These are phyloP conservation scores for Linum usitatissimum DNA, from an alignment of 345 rosid genomes.

Conservation along the genomic window DNA sequence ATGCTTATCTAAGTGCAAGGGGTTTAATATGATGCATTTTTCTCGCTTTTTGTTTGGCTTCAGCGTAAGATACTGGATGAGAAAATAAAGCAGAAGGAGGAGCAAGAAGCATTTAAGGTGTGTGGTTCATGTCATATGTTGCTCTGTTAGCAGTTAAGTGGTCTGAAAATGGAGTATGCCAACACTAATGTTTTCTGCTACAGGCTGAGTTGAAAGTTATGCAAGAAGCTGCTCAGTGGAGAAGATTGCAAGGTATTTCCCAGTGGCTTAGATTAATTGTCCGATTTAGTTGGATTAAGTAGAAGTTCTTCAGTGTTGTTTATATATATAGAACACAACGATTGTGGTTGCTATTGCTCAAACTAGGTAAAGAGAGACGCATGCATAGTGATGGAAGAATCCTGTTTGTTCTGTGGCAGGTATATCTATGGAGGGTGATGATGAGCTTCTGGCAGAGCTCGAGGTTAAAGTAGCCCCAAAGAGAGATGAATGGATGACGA, in stretches of 20 bases:
- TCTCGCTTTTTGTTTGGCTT: constrained; percentile 14
- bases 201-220: constrained; percentile 72
- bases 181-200: constrained; percentile 8
- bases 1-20: too few relatives aligned
- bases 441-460: constrained; percentile 58
- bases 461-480: constrained; percentile 56
- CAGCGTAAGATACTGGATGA: constrained; percentile 85
- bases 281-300: neutral
- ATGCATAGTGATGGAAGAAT: constrained; percentile 10
- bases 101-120: constrained; percentile 79
- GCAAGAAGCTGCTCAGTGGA: constrained; percentile 93
- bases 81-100: constrained; percentile 79
- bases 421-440: constrained; percentile 93
- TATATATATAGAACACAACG: too few relatives aligned
- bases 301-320: neutral
- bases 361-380: neutral
- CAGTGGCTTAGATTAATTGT: neutral
- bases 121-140: constrained; percentile 15
- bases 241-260: constrained; percentile 72
- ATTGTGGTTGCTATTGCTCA: too few relatives aligned
- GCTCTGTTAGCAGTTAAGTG: neutral
- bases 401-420: constrained; percentile 33
- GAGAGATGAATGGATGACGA: constrained; percentile 99
- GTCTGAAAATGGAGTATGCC: constrained; percentile 6
- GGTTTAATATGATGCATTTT: constrained; percentile 2